phyloP scores from a whole-genome alignment of 352 stramenopile genomes.

The Phytophthora macrochlamydospora region DNA sequence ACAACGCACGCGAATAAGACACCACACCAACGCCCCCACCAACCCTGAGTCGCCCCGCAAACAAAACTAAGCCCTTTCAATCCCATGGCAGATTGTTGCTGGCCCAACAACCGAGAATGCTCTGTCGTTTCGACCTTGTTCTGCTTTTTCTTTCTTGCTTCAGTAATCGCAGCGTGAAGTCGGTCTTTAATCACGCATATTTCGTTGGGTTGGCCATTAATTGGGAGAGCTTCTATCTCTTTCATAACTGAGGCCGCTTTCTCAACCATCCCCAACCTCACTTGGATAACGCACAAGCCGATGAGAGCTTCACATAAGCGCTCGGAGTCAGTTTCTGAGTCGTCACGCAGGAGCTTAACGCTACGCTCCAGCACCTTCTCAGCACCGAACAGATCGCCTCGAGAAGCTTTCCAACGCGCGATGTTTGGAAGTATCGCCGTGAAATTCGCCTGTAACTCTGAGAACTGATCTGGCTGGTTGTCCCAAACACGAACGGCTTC shows the following conservation, averaged over 20 bases:
- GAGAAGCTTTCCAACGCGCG: conserved; percentile 32
- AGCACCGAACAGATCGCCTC: conserved; percentile 32
- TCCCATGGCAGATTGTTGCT: conserved; percentile 2
- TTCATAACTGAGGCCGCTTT: conserved; percentile 42
- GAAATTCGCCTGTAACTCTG: conserved; percentile 10
- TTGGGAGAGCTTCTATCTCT: conserved; percentile 47
- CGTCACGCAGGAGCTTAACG: conserved; percentile 24
- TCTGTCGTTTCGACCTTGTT: conserved; percentile 8
- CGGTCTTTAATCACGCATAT: conserved; percentile 49
- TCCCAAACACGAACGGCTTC: conserved; percentile 29
- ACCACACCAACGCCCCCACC: conserved; percentile 30
- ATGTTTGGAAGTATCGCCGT: conserved; percentile 36
- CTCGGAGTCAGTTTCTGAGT: conserved; percentile 19
- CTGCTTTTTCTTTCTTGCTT: conserved; percentile 9
- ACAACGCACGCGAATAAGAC: conserved; percentile 22
- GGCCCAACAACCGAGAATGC: conserved; percentile 12
- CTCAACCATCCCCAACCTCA: conserved; percentile 44
- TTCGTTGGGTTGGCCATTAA: conserved; percentile 36
- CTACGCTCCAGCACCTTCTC: conserved; percentile 42
- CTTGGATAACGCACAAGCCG: conserved; percentile 58
- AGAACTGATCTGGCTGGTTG: conserved; percentile 12
- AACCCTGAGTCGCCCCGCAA: conserved; percentile 10
- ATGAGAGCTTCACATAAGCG: conserved; percentile 54
- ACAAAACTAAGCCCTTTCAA: conserved; percentile 10
- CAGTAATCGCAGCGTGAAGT: conserved; percentile 22